phyloP scores from a whole-genome alignment of 2,329 filamentous ascomycete species.

The Trichoderma simmonsii region DNA sequence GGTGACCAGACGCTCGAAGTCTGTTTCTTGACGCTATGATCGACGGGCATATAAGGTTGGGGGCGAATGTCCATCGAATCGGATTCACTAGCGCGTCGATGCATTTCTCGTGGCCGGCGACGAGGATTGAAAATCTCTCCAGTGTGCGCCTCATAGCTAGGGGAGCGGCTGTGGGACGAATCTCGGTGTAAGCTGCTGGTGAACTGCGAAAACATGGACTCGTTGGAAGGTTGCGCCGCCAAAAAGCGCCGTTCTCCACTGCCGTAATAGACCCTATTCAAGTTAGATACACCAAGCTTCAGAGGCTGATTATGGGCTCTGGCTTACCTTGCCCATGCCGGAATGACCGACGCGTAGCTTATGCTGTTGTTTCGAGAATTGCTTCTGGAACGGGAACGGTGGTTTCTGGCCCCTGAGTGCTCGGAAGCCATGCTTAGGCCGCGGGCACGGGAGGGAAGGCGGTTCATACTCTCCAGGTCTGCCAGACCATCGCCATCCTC shows the following conservation, averaged over 20 bases:
- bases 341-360: conserved; percentile 41
- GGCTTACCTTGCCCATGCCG: conserved; percentile 52
- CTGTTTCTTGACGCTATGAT: conserved; percentile 42
- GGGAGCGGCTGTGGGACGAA: conserved; percentile 47
- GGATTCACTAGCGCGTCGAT: conserved; percentile 21
- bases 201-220: conserved; percentile 45
- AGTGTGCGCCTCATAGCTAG: conserved; percentile 48
- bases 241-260: conserved; percentile 59
- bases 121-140: conserved; percentile 45
- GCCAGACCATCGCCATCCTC: conserved; percentile 63
- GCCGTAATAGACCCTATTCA: conserved; percentile 63
- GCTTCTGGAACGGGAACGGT: conserved; percentile 52
- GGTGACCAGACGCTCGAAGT: conserved; percentile 69
- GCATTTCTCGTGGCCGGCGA: conserved; percentile 40
- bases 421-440: conserved; percentile 51
- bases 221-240: conserved; percentile 41
- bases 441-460: conserved; percentile 52
- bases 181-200: conserved; percentile 47
- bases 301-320: not conserved
- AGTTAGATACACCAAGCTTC: conserved; percentile 16
- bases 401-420: conserved; percentile 49
- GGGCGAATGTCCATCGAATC: conserved; percentile 44
- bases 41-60: conserved; percentile 30
- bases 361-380: conserved; percentile 50
- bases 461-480: conserved; percentile 53